These are phyloP conservation scores for Dendrostoma leiphaemia DNA, from an alignment of 2,329 filamentous ascomycete species.

Conservation along the genomic window DNA sequence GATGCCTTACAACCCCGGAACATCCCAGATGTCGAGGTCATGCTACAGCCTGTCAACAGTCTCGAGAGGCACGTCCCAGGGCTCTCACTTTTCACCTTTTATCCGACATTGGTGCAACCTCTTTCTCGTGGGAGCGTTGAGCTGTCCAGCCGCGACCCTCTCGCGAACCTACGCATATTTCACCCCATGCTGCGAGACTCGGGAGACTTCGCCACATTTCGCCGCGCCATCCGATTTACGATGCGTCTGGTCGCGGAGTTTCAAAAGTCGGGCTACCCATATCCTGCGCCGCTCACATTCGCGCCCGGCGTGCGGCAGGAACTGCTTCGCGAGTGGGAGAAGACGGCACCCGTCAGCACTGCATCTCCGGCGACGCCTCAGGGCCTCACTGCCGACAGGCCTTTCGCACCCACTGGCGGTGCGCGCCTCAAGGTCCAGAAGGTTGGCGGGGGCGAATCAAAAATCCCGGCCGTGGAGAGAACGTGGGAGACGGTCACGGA, in stretches of 20 bases:
- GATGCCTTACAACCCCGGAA: conserved; percentile 26
- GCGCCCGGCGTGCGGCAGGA: conserved; percentile 24
- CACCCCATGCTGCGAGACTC: conserved; percentile 30
- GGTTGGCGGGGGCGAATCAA: not conserved
- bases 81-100: conserved; percentile 25
- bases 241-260: conserved; percentile 30
- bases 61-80: conserved; percentile 25
- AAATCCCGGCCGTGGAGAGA: too few relatives aligned
- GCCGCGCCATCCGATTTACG: conserved; percentile 29
- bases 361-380: too few relatives aligned
- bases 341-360: not conserved
- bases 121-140: conserved; percentile 29
- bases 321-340: conserved; percentile 1
- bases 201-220: conserved; percentile 25
- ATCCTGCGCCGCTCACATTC: conserved; percentile 23
- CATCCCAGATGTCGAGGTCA: conserved; percentile 30
- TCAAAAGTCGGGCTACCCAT: conserved; percentile 27
- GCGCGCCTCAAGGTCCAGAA: not conserved
- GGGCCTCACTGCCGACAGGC: too few relatives aligned
- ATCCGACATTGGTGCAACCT: conserved; percentile 28
- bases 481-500: conserved; percentile 28
- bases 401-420: too few relatives aligned
- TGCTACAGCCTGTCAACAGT: conserved; percentile 37
- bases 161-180: conserved; percentile 30
- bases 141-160: too few relatives aligned